Evolutionary conservation across 805 yeast genomes (phyloP).

Genomic region (Spathaspora arborariae): DNA sequence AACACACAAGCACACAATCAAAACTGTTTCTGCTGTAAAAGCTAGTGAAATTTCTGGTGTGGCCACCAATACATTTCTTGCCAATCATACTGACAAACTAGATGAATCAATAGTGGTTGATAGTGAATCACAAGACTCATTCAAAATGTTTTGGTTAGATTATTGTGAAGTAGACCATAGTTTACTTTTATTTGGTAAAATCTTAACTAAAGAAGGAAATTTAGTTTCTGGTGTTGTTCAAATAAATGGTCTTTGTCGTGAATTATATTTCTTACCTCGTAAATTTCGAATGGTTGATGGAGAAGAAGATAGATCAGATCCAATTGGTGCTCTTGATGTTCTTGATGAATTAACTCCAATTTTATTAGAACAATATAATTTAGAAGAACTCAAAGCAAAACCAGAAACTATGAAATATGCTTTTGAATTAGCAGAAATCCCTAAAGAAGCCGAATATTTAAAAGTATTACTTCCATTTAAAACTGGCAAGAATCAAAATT

Average conservation of each 20-base stretch:
- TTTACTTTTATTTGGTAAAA: slow-evolving; percentile 77
- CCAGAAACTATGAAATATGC: slow-evolving; percentile 79
- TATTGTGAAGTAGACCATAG: slow-evolving; percentile 72
- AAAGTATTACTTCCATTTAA: slow-evolving; percentile 73
- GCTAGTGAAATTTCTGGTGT: slow-evolving; percentile 21
- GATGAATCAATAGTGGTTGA: slow-evolving; percentile 18
- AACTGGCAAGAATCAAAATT: slow-evolving; percentile 50
- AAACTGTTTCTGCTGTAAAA: slow-evolving; percentile 39
- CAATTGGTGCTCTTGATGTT: slow-evolving; percentile 58
- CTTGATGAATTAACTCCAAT: slow-evolving; percentile 72
- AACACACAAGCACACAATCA: slow-evolving; percentile 28
- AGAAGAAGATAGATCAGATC: slow-evolving; percentile 34
- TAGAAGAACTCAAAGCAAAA: slow-evolving; percentile 62
- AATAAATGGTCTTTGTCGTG: slow-evolving; percentile 63
- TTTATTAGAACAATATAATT: slow-evolving; percentile 57
- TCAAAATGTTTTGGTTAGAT: slow-evolving; percentile 88
- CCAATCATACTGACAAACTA: slow-evolving; percentile 32
- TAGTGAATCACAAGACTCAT: slow-evolving; percentile 36
- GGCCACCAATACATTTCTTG: slow-evolving; percentile 12
- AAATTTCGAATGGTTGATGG: slow-evolving; percentile 39
- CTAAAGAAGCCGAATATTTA: slow-evolving; percentile 74
- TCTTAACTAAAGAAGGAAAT: slow-evolving; percentile 53
- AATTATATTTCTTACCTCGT: slow-evolving; percentile 76
- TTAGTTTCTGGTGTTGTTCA: slow-evolving; percentile 75
- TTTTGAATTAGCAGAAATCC: slow-evolving; percentile 78